Evolutionary conservation across 805 yeast species (phyloP).

Genomic region (Candida pseudofarinosa): DNA sequence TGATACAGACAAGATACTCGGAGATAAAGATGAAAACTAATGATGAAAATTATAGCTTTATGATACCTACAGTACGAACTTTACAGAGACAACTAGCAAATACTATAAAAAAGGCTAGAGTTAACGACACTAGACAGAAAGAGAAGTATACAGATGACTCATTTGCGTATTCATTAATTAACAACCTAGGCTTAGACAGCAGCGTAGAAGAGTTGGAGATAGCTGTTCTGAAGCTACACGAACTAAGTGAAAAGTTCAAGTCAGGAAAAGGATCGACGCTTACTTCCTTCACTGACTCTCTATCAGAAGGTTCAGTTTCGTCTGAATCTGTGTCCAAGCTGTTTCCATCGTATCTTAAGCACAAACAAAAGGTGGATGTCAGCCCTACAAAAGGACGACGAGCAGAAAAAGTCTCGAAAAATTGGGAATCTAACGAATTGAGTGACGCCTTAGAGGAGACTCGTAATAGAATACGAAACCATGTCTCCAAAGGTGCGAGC

Average conservation of each 20-base stretch:
- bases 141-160: constrained; percentile 7
- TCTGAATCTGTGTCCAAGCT: not conserved
- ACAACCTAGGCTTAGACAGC: constrained; percentile 14
- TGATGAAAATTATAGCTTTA: constrained; percentile 5
- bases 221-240: constrained; percentile 24
- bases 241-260: constrained; percentile 28
- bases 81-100: constrained; percentile 32
- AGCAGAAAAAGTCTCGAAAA: no score
- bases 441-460: not conserved
- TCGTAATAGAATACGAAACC: not conserved
- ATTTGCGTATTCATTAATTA: constrained; percentile 8
- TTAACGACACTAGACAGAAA: constrained; percentile 4
- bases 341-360: not conserved
- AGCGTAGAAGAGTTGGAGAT: constrained; percentile 24
- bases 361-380: no score
- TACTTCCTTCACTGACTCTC: not conserved
- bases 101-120: constrained; percentile 27
- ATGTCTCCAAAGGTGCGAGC: not conserved
- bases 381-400: no score
- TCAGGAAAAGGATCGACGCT: constrained; percentile 16
- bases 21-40: constrained; percentile 10
- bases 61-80: constrained; percentile 34
- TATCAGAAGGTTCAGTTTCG: not conserved
- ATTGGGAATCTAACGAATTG: no score
- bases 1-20: constrained; percentile 24